These are phyloP conservation scores for Pythium insidiosum DNA, from an alignment of 352 stramenopile genomes.

Conservation along the genomic window DNA sequence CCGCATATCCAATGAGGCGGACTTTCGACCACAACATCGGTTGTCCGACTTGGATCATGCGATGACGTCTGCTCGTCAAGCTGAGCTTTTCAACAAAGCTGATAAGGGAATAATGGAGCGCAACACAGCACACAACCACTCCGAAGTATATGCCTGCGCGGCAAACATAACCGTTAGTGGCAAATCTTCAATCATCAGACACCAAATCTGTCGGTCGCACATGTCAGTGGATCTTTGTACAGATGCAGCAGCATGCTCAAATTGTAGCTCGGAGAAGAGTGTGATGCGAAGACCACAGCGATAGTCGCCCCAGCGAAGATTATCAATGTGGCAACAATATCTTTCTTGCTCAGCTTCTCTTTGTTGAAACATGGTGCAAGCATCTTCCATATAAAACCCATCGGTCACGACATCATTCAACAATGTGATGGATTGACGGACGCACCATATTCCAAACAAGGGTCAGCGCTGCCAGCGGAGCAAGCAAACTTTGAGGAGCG, in stretches of 20 bases:
- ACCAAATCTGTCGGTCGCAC: no score
- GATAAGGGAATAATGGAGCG: constrained; percentile 53
- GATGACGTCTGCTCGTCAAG: constrained; percentile 60
- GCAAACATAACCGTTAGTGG: no score
- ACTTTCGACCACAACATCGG: constrained; percentile 54
- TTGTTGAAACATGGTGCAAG: constrained; percentile 84
- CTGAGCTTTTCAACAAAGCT: constrained; percentile 57
- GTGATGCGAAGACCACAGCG: constrained; percentile 74
- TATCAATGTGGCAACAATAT: constrained; percentile 73
- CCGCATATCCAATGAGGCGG: constrained; percentile 70
- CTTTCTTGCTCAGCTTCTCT: constrained; percentile 72
- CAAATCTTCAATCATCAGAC: no score
- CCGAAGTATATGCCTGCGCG: no score
- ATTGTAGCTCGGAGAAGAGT: constrained; percentile 81
- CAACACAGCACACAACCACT: constrained; percentile 46
- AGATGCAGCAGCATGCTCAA: constrained; percentile 69
- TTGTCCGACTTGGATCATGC: constrained; percentile 66
- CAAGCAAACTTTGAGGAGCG: constrained; percentile 82
- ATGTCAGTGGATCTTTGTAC: constrained; percentile 66
- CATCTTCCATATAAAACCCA: constrained; percentile 25
- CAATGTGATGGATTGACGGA: no score
- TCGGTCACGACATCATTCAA: neutral
- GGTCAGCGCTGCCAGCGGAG: constrained; percentile 81
- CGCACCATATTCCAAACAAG: constrained; percentile 89
- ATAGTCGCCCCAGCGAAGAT: constrained; percentile 81